Evolutionary conservation across 805 yeast genomes (phyloP).

Genomic region (Starmerella stigmatis): DNA sequence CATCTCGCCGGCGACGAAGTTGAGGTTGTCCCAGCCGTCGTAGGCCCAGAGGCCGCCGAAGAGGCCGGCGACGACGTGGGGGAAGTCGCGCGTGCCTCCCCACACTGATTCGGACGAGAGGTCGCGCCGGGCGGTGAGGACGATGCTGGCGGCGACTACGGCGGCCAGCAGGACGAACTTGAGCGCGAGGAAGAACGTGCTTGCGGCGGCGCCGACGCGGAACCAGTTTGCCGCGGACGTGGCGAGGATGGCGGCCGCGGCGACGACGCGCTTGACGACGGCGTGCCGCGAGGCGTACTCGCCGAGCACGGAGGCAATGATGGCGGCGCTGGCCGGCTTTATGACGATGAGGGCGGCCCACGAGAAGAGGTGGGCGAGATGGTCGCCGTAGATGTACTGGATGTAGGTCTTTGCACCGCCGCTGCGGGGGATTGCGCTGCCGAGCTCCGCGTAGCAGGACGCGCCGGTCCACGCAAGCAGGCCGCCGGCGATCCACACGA

Average conservation of each 20-base stretch:
- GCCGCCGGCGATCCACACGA: constrained; percentile 35
- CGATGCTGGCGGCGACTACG: constrained; percentile 28
- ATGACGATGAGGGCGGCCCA: constrained; percentile 34
- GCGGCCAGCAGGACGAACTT: constrained; percentile 30
- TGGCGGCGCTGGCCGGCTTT: constrained; percentile 36
- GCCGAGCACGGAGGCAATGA: constrained; percentile 34
- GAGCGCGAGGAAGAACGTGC: constrained; percentile 29
- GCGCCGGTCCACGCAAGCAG: constrained; percentile 38
- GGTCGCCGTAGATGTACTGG: constrained; percentile 31
- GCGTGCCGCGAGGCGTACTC: constrained; percentile 28
- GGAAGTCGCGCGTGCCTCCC: constrained; percentile 30
- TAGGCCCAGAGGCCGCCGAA: constrained; percentile 38
- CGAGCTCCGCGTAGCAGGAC: constrained; percentile 35
- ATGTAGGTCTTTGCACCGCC: constrained; percentile 37
- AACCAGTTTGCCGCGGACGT: constrained; percentile 27
- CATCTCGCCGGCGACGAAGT: constrained; percentile 36
- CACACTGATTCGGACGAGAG: constrained; percentile 31
- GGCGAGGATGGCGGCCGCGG: constrained; percentile 26
- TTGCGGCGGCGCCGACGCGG: constrained; percentile 30
- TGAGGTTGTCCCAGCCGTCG: constrained; percentile 39
- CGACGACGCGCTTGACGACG: constrained; percentile 29
- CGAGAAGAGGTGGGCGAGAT: constrained; percentile 32
- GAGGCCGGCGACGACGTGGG: constrained; percentile 31
- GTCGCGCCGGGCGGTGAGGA: constrained; percentile 36
- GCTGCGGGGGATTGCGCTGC: constrained; percentile 34